A percentile compares a stretch with the other conserved stretches of the same genome.
Evolutionary conservation across 202 grass and related monocot species (phyloP).

Genomic region (Sporobolus alterniflorus): DNA sequence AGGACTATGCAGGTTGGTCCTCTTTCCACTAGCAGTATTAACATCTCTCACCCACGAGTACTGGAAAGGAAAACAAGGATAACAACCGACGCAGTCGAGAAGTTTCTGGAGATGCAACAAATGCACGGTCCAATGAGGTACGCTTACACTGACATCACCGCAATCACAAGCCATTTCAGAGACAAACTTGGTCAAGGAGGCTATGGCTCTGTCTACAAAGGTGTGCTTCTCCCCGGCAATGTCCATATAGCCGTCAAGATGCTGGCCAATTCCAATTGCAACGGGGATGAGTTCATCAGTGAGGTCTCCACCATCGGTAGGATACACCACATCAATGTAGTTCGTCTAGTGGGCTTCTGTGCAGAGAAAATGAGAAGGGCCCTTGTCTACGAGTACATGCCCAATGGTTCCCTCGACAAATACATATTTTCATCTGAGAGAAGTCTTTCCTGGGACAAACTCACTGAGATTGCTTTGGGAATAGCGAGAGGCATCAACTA

Average conservation of each 20-base stretch:
- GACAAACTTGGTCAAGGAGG: slow-evolving; percentile 58
- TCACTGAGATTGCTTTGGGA: slow-evolving; percentile 55
- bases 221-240: slow-evolving; percentile 26
- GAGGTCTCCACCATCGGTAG: slow-evolving; percentile 58
- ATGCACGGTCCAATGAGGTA: slow-evolving; percentile 29
- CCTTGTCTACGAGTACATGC: slow-evolving; percentile 58
- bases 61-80: slow-evolving; percentile 11
- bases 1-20: slow-evolving; percentile 32
- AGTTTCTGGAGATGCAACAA: slow-evolving; percentile 39
- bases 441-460: slow-evolving; percentile 53
- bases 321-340: slow-evolving; percentile 59
- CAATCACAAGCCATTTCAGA: slow-evolving; percentile 50
- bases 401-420: slow-evolving; percentile 49
- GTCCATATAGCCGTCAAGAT: slow-evolving; percentile 50
- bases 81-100: background rate
- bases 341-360: slow-evolving; percentile 54
- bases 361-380: slow-evolving; percentile 58
- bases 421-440: slow-evolving; percentile 49
- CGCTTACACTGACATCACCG: slow-evolving; percentile 43
- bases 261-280: slow-evolving; percentile 30
- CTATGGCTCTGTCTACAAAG: slow-evolving; percentile 50
- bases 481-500: slow-evolving; percentile 64
- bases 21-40: background rate
- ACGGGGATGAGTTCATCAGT: slow-evolving; percentile 65
- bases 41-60: slow-evolving; percentile 35